phyloP scores from a whole-genome alignment of 805 yeast species.

The Metschnikowia aberdeeniae region DNA sequence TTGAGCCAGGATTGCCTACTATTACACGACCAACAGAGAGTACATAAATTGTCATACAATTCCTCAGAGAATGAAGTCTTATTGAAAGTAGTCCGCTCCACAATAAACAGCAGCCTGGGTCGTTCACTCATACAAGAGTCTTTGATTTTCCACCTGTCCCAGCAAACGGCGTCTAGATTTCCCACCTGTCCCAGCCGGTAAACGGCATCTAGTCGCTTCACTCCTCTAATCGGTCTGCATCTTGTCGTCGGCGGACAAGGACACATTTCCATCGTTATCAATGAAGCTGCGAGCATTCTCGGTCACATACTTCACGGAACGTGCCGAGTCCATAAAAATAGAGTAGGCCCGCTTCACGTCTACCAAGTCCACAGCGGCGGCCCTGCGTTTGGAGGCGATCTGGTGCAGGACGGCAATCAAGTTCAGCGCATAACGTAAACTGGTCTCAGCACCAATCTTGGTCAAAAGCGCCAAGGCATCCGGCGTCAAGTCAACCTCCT shows the following conservation, averaged over 20 bases:
- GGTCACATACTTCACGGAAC: conserved; percentile 83
- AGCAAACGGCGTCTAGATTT: too few relatives aligned
- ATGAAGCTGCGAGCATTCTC: conserved; percentile 65
- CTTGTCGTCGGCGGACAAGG: conserved; percentile 34
- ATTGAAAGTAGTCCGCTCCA: too few relatives aligned
- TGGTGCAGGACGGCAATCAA: conserved; percentile 87
- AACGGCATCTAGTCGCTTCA: too few relatives aligned
- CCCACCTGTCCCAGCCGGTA: not conserved
- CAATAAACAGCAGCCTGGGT: too few relatives aligned
- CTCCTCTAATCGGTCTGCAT: conserved; percentile 34
- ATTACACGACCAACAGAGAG: too few relatives aligned
- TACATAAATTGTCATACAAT: too few relatives aligned
- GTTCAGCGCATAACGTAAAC: conserved; percentile 89
- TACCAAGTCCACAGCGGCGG: conserved; percentile 60
- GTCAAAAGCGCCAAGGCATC: conserved; percentile 88
- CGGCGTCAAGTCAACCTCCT: conserved; percentile 76
- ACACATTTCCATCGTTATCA: conserved; percentile 73
- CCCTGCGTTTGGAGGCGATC: conserved; percentile 77
- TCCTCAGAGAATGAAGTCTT: not conserved
- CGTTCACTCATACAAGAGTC: too few relatives aligned
- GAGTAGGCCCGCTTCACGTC: conserved; percentile 87
- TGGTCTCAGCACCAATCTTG: conserved; percentile 84
- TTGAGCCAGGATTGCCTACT: too few relatives aligned
- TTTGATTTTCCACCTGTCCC: too few relatives aligned
- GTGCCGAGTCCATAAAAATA: conserved; percentile 80